Evolutionary conservation across 1,139 yeast species (phyloP).

Genomic region (Blastobotrys illinoisensis): DNA sequence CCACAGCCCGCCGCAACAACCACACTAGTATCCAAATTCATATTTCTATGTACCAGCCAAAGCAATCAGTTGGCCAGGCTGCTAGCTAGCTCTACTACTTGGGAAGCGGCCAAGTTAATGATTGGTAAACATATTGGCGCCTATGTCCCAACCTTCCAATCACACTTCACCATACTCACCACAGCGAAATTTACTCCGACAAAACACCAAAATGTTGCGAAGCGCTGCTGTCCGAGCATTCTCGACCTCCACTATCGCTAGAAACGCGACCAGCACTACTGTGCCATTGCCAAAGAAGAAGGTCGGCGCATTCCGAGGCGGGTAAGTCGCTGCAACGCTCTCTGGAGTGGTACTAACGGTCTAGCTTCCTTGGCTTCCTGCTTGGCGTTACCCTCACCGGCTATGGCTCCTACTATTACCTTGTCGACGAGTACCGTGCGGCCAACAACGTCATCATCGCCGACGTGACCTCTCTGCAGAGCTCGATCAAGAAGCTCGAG

Average conservation of each 20-base stretch:
- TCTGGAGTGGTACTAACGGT: background rate
- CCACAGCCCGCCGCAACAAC: too few relatives aligned
- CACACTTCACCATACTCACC: background rate
- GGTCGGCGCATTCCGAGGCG: conserved; percentile 32
- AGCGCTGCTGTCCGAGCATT: background rate
- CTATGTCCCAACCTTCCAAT: background rate
- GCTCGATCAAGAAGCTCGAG: conserved; percentile 62
- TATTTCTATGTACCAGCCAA: too few relatives aligned
- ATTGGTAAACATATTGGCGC: too few relatives aligned
- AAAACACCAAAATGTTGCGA: background rate
- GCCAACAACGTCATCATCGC: conserved; percentile 69
- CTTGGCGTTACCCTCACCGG: conserved; percentile 74
- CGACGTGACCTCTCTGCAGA: conserved; percentile 67
- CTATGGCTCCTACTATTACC: conserved; percentile 67
- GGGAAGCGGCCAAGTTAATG: too few relatives aligned
- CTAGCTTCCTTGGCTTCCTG: conserved; percentile 54
- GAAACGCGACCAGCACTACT: background rate
- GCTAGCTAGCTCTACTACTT: too few relatives aligned
- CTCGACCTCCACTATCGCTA: background rate
- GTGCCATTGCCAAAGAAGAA: conserved; percentile 17
- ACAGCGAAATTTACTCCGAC: background rate
- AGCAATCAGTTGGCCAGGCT: too few relatives aligned
- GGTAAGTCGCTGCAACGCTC: conserved; percentile 21
- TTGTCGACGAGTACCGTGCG: conserved; percentile 69
- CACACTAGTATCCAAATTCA: too few relatives aligned